A percentile compares a stretch with the other conserved stretches of the same genome.
Conservation (phyloP, 2,329 filamentous ascomycete genomes). For the Pestalotiopsis fici region DNA sequence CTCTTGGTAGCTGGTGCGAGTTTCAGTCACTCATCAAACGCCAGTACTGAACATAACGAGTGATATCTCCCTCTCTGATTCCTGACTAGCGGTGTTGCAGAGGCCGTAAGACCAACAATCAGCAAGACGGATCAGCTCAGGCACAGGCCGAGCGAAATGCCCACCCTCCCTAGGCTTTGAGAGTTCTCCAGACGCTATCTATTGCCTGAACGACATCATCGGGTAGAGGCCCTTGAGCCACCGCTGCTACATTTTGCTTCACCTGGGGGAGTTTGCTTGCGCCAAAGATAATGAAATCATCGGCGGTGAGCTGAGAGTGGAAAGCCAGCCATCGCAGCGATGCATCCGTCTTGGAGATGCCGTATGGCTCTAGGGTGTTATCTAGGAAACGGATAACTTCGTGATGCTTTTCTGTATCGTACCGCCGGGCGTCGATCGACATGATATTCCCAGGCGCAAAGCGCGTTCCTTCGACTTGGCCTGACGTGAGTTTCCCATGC, state of each 20-base stretch:
- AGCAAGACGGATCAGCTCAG: background rate
- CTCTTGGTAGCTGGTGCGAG: background rate
- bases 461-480: slow-evolving; percentile 17
- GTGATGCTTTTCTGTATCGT: slow-evolving; percentile 16
- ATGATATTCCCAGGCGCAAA: slow-evolving; percentile 16
- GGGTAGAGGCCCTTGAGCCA: background rate
- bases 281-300: slow-evolving; percentile 18
- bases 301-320: slow-evolving; percentile 14
- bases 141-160: background rate
- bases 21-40: background rate
- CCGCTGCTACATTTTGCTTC: background rate
- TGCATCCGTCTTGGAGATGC: slow-evolving; percentile 16
- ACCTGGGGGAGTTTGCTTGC: slow-evolving; percentile 17
- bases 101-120: background rate
- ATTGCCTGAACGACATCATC: background rate
- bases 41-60: background rate
- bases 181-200: background rate
- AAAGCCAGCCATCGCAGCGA: slow-evolving; percentile 17
- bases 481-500: slow-evolving; percentile 15
- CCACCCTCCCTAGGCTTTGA: background rate
- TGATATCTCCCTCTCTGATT: background rate
- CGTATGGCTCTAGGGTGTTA: slow-evolving; percentile 10
- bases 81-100: background rate
- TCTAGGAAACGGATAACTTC: slow-evolving; percentile 11
- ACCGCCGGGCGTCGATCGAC: slow-evolving; percentile 12